Evolutionary conservation across 2,329 filamentous ascomycete species (phyloP), one percentile per base, ranked within the genome.

Genomic region (Sphaerostilbella broomeana): DNA sequence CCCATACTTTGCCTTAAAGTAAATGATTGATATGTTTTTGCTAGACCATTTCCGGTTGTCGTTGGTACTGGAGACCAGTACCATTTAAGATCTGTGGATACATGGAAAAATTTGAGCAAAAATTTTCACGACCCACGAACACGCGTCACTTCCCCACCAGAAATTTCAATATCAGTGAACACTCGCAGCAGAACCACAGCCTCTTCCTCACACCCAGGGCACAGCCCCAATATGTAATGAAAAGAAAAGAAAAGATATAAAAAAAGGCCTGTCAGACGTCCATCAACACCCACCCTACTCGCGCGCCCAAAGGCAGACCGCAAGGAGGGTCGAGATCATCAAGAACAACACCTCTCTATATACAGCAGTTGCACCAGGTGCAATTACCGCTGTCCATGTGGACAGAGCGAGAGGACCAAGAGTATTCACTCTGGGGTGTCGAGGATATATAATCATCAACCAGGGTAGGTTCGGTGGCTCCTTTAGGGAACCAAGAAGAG

Each of bases 381-480:
- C 47, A 46, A 35, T 21, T 45, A 46, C 73, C 76, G 76, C 76
- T 73, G 63, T 71, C 76, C 70, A 79, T 75, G 59, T 74, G 69
- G 73, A 69, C 66, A 72, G 73, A 51, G 44, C 75, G 73, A 76
- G 68, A 73, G 72, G 68, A 74, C 61, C 61, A 61, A 61, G 68
- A 67, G 67, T 72, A 73, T 83, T 89, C 85, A 92, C 85, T 88
- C 84, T 86, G 78, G 81, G 83, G 82, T 70, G 74, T 73, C 79
- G 86, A 86, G 84, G 86, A 86, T 82, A 77, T 85, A 57, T 57
- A 68, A 65, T 94, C 86, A 92, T 94, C 86, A 86, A 84, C 85
- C 86, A 87, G 86, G 84, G 81, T 90, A 78, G 79, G 79, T 77
- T 87, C 83, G 90, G 84, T 87, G 78, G 85, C 88, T 94, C 75